Percentiles rank a stretch among this genome's conserved stretches.
phyloP scores from a whole-genome alignment of 441 rosid genomes.

The Populus hybrid region DNA sequence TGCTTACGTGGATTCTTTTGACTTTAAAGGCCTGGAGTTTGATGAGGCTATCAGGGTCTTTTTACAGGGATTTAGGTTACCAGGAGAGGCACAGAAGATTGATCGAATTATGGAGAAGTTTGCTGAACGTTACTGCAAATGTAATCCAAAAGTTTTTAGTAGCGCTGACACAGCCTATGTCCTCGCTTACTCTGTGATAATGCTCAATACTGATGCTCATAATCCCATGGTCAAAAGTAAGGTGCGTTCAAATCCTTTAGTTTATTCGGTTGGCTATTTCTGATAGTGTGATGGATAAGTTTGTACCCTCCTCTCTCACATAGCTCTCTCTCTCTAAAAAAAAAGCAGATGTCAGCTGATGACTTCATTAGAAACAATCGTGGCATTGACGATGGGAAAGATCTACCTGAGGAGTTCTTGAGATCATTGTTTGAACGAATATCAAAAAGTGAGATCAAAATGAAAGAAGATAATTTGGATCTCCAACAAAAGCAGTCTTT shows the following conservation, averaged over 20 bases:
- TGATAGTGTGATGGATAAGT: conserved; percentile 22
- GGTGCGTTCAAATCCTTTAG: conserved; percentile 44
- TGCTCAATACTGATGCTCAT: conserved; percentile 99
- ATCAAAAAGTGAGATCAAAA: conserved; percentile 91
- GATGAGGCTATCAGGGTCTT: conserved; percentile 94
- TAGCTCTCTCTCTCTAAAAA: not conserved
- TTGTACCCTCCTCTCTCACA: conserved; percentile 13
- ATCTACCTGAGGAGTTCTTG: conserved; percentile 84
- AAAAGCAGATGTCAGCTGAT: conserved; percentile 88
- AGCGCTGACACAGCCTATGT: conserved; percentile 99
- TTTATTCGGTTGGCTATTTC: conserved; percentile 21
- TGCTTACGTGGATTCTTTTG: conserved; percentile 94
- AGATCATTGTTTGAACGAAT: conserved; percentile 89
- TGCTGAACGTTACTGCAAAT: conserved; percentile 94
- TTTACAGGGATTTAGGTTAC: conserved; percentile 91
- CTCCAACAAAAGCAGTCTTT: conserved; percentile 73
- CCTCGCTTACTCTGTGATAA: conserved; percentile 94
- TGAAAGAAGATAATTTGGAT: conserved; percentile 88
- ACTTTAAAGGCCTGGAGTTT: conserved; percentile 86
- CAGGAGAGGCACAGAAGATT: conserved; percentile 99
- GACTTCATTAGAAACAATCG: conserved; percentile 97
- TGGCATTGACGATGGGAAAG: conserved; percentile 98
- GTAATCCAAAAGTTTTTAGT: conserved; percentile 88
- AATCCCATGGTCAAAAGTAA: conserved; percentile 97
- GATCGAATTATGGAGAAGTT: conserved; percentile 99